phyloP scores from a whole-genome alignment of 768 basidiomycete genomes.

The Psilocybe subaeruginosa region DNA sequence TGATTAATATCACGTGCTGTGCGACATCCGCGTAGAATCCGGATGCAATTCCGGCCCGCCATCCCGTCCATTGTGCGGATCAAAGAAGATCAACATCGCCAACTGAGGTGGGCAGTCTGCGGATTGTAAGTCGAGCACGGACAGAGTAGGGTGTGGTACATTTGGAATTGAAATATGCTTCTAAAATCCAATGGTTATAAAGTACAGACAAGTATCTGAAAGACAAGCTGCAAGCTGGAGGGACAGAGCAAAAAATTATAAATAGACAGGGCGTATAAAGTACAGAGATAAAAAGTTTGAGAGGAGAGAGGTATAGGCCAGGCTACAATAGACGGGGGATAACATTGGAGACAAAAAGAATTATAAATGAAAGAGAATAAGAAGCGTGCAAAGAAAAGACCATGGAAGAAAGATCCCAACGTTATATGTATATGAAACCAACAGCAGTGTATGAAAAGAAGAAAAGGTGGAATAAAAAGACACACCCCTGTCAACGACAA shows the following conservation, averaged over 20 bases:
- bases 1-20: no score
- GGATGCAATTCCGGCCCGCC: no score
- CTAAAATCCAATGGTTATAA: neutral
- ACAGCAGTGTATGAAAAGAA: slow-evolving; percentile 7
- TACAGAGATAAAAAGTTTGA: neutral
- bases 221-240: neutral
- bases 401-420: neutral
- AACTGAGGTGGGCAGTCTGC: no score
- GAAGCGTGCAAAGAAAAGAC: neutral
- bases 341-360: neutral
- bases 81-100: neutral
- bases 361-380: neutral
- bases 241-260: neutral
- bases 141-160: neutral
- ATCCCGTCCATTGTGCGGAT: no score
- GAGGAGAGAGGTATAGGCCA: neutral
- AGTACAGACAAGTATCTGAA: neutral
- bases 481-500: neutral
- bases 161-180: neutral
- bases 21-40: no score
- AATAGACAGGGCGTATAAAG: neutral
- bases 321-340: neutral
- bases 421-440: neutral
- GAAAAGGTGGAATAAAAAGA: slow-evolving; percentile 28
- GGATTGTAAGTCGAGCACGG: no score